A percentile compares a stretch with the other conserved stretches of the same genome.
Evolutionary conservation across 83 land plant species (phyloP).

Genomic region (Picea abies): DNA sequence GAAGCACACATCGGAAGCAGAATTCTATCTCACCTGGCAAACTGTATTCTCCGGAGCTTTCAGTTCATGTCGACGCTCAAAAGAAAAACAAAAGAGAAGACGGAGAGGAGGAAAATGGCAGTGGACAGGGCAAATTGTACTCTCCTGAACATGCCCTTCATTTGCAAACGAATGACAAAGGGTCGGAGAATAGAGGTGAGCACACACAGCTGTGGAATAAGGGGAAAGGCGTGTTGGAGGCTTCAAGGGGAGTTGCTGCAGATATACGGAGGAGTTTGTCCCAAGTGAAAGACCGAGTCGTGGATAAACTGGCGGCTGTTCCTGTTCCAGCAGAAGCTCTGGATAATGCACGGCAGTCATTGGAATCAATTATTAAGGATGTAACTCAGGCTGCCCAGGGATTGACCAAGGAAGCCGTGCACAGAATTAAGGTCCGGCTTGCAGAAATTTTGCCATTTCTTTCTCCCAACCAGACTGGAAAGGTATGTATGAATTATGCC

Average conservation of each 20-base stretch:
- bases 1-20: too few relatives aligned
- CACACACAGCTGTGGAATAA: conserved; percentile 10
- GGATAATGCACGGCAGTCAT: too few relatives aligned
- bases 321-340: too few relatives aligned
- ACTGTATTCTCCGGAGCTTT: background rate
- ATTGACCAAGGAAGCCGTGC: conserved; percentile 13
- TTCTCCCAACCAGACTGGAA: conserved; percentile 22
- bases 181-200: too few relatives aligned
- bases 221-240: background rate
- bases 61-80: background rate
- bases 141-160: background rate
- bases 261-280: too few relatives aligned
- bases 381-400: too few relatives aligned
- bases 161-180: too few relatives aligned
- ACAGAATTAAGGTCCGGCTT: conserved; percentile 16
- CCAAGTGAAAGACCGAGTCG: too few relatives aligned
- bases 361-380: too few relatives aligned
- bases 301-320: too few relatives aligned
- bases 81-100: background rate
- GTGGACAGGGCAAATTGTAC: conserved; percentile 5
- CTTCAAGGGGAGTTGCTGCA: too few relatives aligned
- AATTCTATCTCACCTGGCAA: background rate
- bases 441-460: conserved; percentile 24
- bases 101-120: background rate
- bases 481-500: background rate